Conservation (phyloP, 2,329 filamentous ascomycete genomes). For the Pseudonectria buxi region DNA sequence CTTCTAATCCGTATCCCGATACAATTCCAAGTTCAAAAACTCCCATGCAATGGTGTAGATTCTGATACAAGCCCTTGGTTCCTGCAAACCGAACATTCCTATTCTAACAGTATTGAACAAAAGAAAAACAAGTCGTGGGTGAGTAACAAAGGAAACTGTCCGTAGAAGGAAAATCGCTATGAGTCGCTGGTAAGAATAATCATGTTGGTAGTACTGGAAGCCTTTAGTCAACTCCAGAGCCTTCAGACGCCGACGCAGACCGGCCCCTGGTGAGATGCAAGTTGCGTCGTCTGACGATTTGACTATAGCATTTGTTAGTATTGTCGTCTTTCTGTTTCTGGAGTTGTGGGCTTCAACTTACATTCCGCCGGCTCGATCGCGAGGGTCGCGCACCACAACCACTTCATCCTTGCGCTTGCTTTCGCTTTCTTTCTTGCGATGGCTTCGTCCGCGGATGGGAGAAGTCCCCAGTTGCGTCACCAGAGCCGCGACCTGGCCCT, state of each 20-base stretch:
- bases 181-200: too few species aligned
- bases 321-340: neutral
- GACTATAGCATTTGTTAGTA: constrained; percentile 8
- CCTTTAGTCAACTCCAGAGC: constrained; percentile 3
- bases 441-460: constrained; percentile 6
- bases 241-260: constrained; percentile 9
- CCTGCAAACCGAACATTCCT: too few species aligned
- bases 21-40: too few species aligned
- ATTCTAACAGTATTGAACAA: too few species aligned
- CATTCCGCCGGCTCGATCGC: constrained; percentile 16
- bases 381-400: constrained; percentile 20
- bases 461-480: constrained; percentile 13
- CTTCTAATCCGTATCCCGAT: too few species aligned
- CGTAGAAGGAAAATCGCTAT: too few species aligned
- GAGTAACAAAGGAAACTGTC: too few species aligned
- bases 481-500: constrained; percentile 15
- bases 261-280: constrained; percentile 3
- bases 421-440: constrained; percentile 14
- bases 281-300: constrained; percentile 8
- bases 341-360: constrained; percentile 8
- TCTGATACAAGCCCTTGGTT: too few species aligned
- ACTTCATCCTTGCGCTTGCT: constrained; percentile 19
- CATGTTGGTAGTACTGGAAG: too few species aligned
- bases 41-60: too few species aligned
- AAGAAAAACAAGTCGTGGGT: too few species aligned